Evolutionary conservation across 2,329 filamentous ascomycete species (phyloP).

Genomic region (Aspergillus costaricaensis): DNA sequence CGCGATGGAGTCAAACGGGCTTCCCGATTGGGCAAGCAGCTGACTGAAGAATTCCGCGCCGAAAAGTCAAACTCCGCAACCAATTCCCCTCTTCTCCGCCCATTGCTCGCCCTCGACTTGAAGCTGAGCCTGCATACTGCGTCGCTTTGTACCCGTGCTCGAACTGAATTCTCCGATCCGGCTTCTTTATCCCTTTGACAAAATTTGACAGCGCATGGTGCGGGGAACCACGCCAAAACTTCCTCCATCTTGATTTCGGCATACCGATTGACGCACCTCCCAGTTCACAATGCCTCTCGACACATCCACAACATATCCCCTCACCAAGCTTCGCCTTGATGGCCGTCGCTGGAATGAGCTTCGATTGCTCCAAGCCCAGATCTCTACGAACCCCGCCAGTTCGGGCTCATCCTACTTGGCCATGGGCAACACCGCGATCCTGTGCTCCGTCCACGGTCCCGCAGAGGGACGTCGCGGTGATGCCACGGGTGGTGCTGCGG

Average conservation of each 20-base stretch:
- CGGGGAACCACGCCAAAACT: slow-evolving; percentile 6
- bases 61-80: slow-evolving; percentile 17
- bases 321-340: slow-evolving; percentile 80
- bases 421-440: slow-evolving; percentile 96
- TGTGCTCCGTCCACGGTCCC: slow-evolving; percentile 88
- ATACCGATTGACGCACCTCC: slow-evolving; percentile 3
- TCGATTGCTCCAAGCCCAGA: slow-evolving; percentile 81
- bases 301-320: slow-evolving; percentile 84
- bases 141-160: not conserved
- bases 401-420: slow-evolving; percentile 93
- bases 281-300: slow-evolving; percentile 79
- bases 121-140: not conserved
- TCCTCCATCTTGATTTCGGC: not conserved
- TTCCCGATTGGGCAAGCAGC: slow-evolving; percentile 29
- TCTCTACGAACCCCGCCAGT: slow-evolving; percentile 87
- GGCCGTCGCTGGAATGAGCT: slow-evolving; percentile 96
- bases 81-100: not conserved
- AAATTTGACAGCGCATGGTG: slow-evolving; percentile 2
- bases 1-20: slow-evolving; percentile 19
- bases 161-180: not conserved
- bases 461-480: slow-evolving; percentile 64
- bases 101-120: not conserved
- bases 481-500: slow-evolving; percentile 47
- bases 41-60: slow-evolving; percentile 13
- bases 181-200: not conserved